These are phyloP conservation scores for Rehmannia glutinosa DNA, from an alignment of 257 asterid species.

Conservation along the genomic window DNA sequence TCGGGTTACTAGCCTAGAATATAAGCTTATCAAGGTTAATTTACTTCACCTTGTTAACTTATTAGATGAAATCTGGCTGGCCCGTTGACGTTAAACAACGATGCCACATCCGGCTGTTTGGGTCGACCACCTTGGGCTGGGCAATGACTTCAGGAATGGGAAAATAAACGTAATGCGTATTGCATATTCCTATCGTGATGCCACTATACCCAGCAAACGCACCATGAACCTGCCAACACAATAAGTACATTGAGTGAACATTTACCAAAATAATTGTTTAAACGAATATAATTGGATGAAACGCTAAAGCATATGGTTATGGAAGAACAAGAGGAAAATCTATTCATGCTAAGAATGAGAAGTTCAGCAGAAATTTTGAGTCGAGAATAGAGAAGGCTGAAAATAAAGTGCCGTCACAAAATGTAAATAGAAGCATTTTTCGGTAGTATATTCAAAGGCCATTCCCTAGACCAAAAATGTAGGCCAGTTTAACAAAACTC, in stretches of 20 bases:
- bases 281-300: not conserved
- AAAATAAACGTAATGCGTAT: slow-evolving; percentile 83
- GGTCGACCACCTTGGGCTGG: slow-evolving; percentile 65
- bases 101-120: slow-evolving; percentile 99
- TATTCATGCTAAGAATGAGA: too few species aligned
- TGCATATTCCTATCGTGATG: slow-evolving; percentile 93
- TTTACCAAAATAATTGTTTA: not conserved
- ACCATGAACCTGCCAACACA: slow-evolving; percentile 79
- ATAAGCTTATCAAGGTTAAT: slow-evolving; percentile 11
- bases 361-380: too few species aligned
- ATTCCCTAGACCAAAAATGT: too few species aligned
- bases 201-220: slow-evolving; percentile 98
- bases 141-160: slow-evolving; percentile 90
- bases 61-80: slow-evolving; percentile 81
- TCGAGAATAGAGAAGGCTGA: too few species aligned
- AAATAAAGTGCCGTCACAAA: too few species aligned
- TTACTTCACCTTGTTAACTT: not conserved
- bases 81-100: slow-evolving; percentile 98
- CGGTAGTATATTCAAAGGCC: too few species aligned
- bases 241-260: not conserved
- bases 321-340: too few species aligned
- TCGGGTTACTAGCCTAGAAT: slow-evolving; percentile 19
- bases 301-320: not conserved
- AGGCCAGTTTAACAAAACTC: too few species aligned
- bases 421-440: too few species aligned